Evolutionary conservation across 2,329 filamentous ascomycete species (phyloP), one percentile per base, ranked within the genome.

Genomic region (Coniochaeta pulveracea): DNA sequence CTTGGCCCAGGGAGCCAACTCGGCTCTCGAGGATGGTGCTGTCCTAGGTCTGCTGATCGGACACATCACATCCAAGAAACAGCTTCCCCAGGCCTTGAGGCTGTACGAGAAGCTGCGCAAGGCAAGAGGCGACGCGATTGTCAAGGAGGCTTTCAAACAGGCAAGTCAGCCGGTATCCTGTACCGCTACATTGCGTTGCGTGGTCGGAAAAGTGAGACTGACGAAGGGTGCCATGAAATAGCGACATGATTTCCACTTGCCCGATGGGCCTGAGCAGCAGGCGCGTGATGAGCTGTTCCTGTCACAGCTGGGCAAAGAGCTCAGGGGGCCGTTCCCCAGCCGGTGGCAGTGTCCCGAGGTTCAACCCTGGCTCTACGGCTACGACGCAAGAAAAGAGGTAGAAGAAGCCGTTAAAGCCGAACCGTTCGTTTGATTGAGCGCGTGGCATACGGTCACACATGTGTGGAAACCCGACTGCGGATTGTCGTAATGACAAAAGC

Each of bases 1-100:
- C 41, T 58, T 75, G 18, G 77, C 72, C 0, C 79, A 76, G 50
- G 77, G 79, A 0, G 78, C 78, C 10, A 80, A 80, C 46, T 76
- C 68, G 0, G 69, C 72, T 1, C 37, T 84, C 1, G 78, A 84
- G 46, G 79, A 84, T 34, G 78, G 76, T 0, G 75, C 76, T 0
- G 74, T 79, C 0, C 53, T 83, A 0, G 78, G 77, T 1, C 57
- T 63, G 1, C 45, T 81, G 2, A 54, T 83, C 0, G 64, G 66
- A 0, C 57, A 64, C 3, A 55, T 78, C 8, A 52, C 57, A 21
- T 51, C 49, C 1, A 63, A 58, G 29, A 55, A 63, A 0, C 58
- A 69, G 18, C 37, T 76, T 2, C 59, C 60, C 0, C 53, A 58
- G n/a, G 62, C 56, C 0, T 46, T 66, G 12, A 45, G 44, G 17